These are phyloP conservation scores for Curvularia sp. DNA, from an alignment of 2,329 filamentous ascomycete species.

Conservation along the genomic window DNA sequence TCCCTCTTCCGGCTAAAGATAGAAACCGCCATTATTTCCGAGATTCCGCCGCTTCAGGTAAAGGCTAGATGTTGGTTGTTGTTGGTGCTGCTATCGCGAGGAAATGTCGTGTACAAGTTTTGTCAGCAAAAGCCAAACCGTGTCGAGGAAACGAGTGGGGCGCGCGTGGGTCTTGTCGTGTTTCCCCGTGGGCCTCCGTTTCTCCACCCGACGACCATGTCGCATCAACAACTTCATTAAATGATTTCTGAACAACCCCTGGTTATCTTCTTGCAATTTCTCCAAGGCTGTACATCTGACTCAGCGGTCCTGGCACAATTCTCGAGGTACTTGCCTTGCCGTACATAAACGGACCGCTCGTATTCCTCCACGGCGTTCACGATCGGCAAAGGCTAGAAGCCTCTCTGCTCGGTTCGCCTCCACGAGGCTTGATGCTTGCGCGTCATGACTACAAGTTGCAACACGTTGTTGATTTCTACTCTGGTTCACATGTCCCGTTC, in stretches of 20 bases:
- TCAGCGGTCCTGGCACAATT: not conserved
- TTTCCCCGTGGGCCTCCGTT: constrained; percentile 7
- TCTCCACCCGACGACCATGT: not conserved
- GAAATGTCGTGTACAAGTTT: not conserved
- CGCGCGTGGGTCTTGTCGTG: not conserved
- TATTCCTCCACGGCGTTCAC: not conserved
- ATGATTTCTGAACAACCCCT: not conserved
- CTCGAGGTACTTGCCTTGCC: not conserved
- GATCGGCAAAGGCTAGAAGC: constrained; percentile 1
- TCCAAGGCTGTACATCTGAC: not conserved
- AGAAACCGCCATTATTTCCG: constrained; percentile 30
- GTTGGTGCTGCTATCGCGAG: constrained; percentile 1
- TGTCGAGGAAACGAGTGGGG: constrained; percentile 5
- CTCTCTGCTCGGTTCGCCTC: not conserved
- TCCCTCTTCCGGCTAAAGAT: constrained; percentile 54
- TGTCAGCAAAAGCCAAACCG: not conserved
- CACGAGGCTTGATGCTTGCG: not conserved
- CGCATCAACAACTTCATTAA: not conserved
- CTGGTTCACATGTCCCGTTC: not conserved
- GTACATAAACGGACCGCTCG: not conserved
- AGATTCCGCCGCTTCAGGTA: not conserved
- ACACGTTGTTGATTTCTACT: not conserved
- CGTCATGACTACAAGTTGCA: constrained; percentile 1
- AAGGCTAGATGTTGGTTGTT: constrained; percentile 7
- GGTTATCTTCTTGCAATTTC: not conserved